Evolutionary conservation across 305 asterid genomes (phyloP), one percentile per base, ranked within the genome.

Genomic region (Euphrasia arctica): DNA sequence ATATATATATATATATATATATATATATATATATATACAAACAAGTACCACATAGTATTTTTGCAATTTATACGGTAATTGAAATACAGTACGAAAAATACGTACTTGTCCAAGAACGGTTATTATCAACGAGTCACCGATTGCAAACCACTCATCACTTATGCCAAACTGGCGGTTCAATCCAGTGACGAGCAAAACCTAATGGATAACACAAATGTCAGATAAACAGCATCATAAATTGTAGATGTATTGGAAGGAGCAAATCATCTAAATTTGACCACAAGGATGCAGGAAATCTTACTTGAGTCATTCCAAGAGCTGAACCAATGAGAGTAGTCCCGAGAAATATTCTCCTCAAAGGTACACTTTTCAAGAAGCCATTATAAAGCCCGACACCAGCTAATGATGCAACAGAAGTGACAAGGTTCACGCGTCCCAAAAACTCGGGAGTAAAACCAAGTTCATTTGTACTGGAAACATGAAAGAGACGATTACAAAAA

Each of bases 381-480:
- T 88, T 93, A 31, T 90, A 93, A 61, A 90, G 64, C 63, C 96
- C 97, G 63, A 93, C 96, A 32, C 98, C 98, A 41, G 71, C 68
- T 67, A 93, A 86, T 4, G 97, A 93, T 63, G 97, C 97, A 54
- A 93, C 76, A 54, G 96, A 90, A 5, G 98, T 87, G 66, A 93
- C 90, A 18, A 92, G 86, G 72, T 81, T 90, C 83, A 90, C 97
- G 29, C 97, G 94, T 49, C 98, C 98, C 68, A 93, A 79, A 76
- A 93, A 93, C 77, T 93, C 98, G 1, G 98, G 97, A 15, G 95
- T 85, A 71, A 93, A 93, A 70, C 95, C 92, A 62, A 93, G 97
- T 71, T 63, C 82, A 69, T 88, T 90, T 36, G 98, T 90, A 42
- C 98, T 93, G 82, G 22, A 74, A 76, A 63, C 60, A 70, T 63